Percentiles rank a stretch among this genome's conserved stretches.
Evolutionary conservation across 495 filamentous ascomycete species (phyloP).

Genomic region (Cercophora newfieldiana): DNA sequence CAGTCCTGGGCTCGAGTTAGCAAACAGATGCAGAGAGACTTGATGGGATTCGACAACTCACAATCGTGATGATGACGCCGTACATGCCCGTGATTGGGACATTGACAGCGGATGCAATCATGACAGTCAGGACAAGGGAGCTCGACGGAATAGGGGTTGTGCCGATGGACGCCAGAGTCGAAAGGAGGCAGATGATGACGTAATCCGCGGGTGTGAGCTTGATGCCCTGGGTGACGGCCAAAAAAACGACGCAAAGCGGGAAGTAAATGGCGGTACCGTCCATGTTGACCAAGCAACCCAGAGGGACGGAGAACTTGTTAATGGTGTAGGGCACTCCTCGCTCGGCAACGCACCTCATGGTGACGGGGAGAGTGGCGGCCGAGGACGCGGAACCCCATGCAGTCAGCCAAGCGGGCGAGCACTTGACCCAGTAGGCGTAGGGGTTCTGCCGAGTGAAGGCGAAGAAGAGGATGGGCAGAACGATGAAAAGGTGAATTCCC

Average conservation of each 20-base stretch:
- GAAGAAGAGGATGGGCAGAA: slow-evolving; percentile 31
- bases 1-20: slow-evolving; percentile 30
- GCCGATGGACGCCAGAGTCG: slow-evolving; percentile 36
- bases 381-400: slow-evolving; percentile 35
- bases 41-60: too few relatives aligned
- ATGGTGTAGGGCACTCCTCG: slow-evolving; percentile 25
- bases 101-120: slow-evolving; percentile 35
- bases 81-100: slow-evolving; percentile 36
- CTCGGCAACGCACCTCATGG: slow-evolving; percentile 22
- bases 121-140: slow-evolving; percentile 36
- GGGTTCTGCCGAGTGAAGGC: slow-evolving; percentile 26
- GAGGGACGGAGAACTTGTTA: slow-evolving; percentile 30
- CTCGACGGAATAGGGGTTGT: slow-evolving; percentile 37
- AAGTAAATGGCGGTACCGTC: slow-evolving; percentile 38
- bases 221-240: slow-evolving; percentile 34
- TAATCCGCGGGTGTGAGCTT: slow-evolving; percentile 30
- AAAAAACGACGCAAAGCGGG: slow-evolving; percentile 34
- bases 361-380: slow-evolving; percentile 32
- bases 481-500: slow-evolving; percentile 32
- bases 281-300: slow-evolving; percentile 38
- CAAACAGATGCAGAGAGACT: neutral
- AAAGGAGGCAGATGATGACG: slow-evolving; percentile 33
- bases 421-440: slow-evolving; percentile 31
- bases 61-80: slow-evolving; percentile 20
- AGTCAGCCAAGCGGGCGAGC: slow-evolving; percentile 32